Evolutionary conservation across 106 monocot genomes (phyloP).

Genomic region (Iris macrosiphon): DNA sequence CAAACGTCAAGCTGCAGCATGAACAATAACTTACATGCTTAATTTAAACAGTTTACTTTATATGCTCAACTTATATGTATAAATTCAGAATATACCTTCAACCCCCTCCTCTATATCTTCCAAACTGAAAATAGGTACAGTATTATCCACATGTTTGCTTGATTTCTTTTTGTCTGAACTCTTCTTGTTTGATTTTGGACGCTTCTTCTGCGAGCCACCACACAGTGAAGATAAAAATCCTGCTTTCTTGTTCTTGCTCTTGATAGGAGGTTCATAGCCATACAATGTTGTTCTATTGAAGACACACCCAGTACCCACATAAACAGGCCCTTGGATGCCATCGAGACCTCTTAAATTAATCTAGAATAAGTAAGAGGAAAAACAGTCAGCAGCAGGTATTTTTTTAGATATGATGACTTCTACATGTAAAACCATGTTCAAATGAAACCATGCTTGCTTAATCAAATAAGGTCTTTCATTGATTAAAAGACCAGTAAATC

Average conservation of each 20-base stretch:
- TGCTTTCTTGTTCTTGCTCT: conserved; percentile 9
- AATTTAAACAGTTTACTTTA: too few relatives aligned
- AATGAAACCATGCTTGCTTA: conserved; percentile 66
- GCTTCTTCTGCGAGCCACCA: conserved; percentile 71
- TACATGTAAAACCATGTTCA: too few relatives aligned
- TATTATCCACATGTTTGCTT: conserved; percentile 59
- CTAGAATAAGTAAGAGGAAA: conserved; percentile 15
- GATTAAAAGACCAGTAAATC: conserved; percentile 73
- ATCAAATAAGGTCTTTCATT: conserved; percentile 75
- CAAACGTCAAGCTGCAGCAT: too few relatives aligned
- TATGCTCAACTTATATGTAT: too few relatives aligned
- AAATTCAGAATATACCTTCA: conserved; percentile 44
- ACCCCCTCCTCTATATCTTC: conserved; percentile 94
- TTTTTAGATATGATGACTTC: conserved; percentile 4
- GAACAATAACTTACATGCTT: too few relatives aligned
- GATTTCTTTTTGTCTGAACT: conserved; percentile 65
- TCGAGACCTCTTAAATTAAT: conserved; percentile 90
- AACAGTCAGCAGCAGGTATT: conserved; percentile 1
- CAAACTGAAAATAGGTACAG: conserved; percentile 75
- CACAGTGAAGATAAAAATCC: conserved; percentile 45
- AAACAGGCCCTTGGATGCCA: conserved; percentile 92
- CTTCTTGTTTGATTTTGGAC: conserved; percentile 54
- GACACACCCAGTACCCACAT: conserved; percentile 94
- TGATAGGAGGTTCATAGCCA: conserved; percentile 26
- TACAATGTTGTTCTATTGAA: conserved; percentile 34